Evolutionary conservation across 2,329 filamentous ascomycete species (phyloP), one percentile per base, ranked within the genome.

Genomic region (Phaeophleospora eucalypticola): DNA sequence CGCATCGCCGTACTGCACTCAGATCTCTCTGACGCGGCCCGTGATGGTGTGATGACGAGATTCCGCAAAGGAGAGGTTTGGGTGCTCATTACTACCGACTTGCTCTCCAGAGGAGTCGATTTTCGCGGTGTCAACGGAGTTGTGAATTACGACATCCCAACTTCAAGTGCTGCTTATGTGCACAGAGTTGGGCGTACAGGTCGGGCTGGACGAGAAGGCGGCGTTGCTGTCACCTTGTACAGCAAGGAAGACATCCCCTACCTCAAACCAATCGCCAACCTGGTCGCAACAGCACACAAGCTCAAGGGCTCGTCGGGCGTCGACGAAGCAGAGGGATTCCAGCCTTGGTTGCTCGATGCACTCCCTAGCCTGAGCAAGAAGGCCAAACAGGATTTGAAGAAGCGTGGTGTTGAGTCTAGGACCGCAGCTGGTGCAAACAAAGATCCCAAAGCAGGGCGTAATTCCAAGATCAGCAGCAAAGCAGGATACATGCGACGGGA

Each of bases 141-240:
- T 0, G 87, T 98, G 42, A 98, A 97, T 70, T 98, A 96, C 70
- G 93, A 98, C 66, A 89, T 96, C 7, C 93, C 93, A 0, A 88
- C 84, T n/a, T 90, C 87, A 0, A 86, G 86, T 4, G 91, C 90
- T 0, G 83, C 82, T 1, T 98, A 98, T 64, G 86, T 98, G 4
- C 93, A 98, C 69, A 87, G 93, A 9, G 89, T 93, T 0, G 93
- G 93, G 0, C 81, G 93, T 38, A 97, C 93, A 0, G 93, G 91
- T 0, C 80, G 93, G 17, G 93, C 90, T 0, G 93, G 93, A 0
- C 80, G 90, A 18, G 82, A 87, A 60, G 90, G 90, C 16, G 93
- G 93, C 39, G 80, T 95, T 3, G 90, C 89, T 0, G 85, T 98
- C 1, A 98, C 93, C 0, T 85, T 95, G 49, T 98, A 95, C 68